Base-by-base conservation (phyloP, 805 yeast species). In the Jamesozyma lodderae region DNA sequence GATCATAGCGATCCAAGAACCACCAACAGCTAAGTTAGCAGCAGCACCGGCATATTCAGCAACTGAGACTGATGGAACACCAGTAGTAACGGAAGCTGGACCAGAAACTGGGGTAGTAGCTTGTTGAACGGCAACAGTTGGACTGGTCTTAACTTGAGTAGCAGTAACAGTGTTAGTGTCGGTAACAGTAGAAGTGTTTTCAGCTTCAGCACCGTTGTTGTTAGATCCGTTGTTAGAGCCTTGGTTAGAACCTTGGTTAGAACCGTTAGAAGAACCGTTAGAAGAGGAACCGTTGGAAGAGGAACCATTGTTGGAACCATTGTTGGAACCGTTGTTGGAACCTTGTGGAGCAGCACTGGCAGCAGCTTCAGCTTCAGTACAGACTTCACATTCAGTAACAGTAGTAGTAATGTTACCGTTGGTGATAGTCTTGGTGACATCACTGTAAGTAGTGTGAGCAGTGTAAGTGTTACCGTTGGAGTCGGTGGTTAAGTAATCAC, bases 1-100 rank as follows among this genome's bases (percentile, higher is more conserved):
- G 22, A 35, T 23, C 38, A 35, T 35, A 22, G 38, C 38, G 26
- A 35, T 28, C 33, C 33, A 35, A 22, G 38, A 35, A 23, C 33
- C 38, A 18, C 15, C 38, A 22, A 35, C 13, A 29, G 38, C 38
- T 35, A 35, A 28, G 33, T 35, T 27, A 35, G 38, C 19, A 29
- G 32, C 38, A 22, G 38, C 38, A 35, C 38, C 38, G 22, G 28
- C 38, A 33, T 19, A 35, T 22, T 26, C 10, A 11, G 38, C 3
- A 17, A 28, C 14, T 16, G 20, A 15, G 16, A 33, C 26, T 16
- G 33, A 13, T 25, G 28, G 7, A 25, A 5, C n/a, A 25, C 28
- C 28, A 11, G 7, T 25, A 15, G 7, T 25, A 11, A 11, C n/a
- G n/a, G 28, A 25, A 8, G 7, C 10, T 22, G 24, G 24, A 11